These are phyloP conservation scores for Aspergillus alliaceus DNA, from an alignment of 2,329 filamentous ascomycete genomes.

Conservation along the genomic window DNA sequence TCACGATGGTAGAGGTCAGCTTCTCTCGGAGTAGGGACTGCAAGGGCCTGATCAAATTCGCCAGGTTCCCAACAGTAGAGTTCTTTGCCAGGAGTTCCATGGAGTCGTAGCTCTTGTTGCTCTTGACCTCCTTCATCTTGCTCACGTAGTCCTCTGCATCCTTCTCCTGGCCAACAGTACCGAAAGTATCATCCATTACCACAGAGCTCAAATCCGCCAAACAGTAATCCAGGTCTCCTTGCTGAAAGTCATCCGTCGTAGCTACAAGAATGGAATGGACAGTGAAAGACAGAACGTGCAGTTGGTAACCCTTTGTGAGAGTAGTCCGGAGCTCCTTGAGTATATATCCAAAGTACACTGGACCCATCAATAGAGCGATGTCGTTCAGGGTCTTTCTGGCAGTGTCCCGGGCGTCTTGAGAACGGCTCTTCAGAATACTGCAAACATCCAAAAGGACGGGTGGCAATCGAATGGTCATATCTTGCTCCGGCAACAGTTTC, in stretches of 20 bases:
- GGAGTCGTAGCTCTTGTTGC: conserved; percentile 96
- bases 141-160: conserved; percentile 93
- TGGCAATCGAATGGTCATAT: conserved; percentile 73
- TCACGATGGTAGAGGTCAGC: conserved; percentile 76
- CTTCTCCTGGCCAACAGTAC: conserved; percentile 88
- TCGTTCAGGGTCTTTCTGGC: conserved; percentile 84
- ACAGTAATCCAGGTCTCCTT: conserved; percentile 89
- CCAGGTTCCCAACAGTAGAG: conserved; percentile 71
- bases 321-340: conserved; percentile 84
- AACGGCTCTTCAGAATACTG: conserved; percentile 85
- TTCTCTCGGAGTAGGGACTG: conserved; percentile 78
- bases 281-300: conserved; percentile 93
- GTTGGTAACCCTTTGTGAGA: conserved; percentile 81
- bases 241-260: conserved; percentile 68
- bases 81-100: conserved; percentile 90
- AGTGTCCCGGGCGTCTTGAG: conserved; percentile 86
- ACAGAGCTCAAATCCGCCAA: conserved; percentile 74
- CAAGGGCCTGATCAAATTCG: conserved; percentile 74
- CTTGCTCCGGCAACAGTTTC: conserved; percentile 70
- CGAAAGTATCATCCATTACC: conserved; percentile 97
- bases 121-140: conserved; percentile 97
- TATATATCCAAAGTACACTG: conserved; percentile 86
- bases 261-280: conserved; percentile 86
- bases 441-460: conserved; percentile 87
- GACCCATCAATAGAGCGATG: conserved; percentile 77